Base-by-base conservation (phyloP, 1,284 basidiomycete genomes). In the Fomitopsis schrenkii region DNA sequence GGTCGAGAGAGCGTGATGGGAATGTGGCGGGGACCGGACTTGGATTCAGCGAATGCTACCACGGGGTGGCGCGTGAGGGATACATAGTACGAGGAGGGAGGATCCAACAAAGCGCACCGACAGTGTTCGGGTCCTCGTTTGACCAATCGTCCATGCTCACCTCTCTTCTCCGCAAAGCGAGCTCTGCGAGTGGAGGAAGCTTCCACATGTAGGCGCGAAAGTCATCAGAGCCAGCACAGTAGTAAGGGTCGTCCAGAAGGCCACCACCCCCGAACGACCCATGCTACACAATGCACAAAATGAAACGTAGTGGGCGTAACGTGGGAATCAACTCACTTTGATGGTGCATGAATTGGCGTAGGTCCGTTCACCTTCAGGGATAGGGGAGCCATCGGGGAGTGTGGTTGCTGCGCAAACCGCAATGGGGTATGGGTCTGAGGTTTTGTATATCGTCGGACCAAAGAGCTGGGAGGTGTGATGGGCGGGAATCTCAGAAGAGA, bases 181-280 rank as follows among this genome's bases (percentile, higher is more conserved):
- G 75, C 14, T 75, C 72, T 5, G 71, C 64, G 0, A 80, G 60
- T 3, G 79, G 70, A 2, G 91, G 90, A 38, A 93, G 77, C 66
- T 82, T 83, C 92, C 92, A 94, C n/a, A 91, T 72, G 66, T 94
- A 94, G 12, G 79, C 84, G 36, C 86, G 79, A 69, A 93, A 94
- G 71, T 94, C 89, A 69, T 94, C 91, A 10, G 90, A 93, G 12
- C 92, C 92, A 12, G 83, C 82, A 38, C 80, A 80, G 68, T 87
- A 94, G 67, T 87, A 84, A 33, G 79, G 71, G 57, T 87, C 86
- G 50, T 71, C 73, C 52, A 79, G 76, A n/a, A 80, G 68, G 5
- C 80, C 81, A 3, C 79, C 78, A 0, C 84, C 82, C 41, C 91
- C 88, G 63, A 94, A 92, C 3, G 84, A 83, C 12, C 90, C 91